Conservation (phyloP, 78 protist genomes). For the Dictyostelium brefeldianum region DNA sequence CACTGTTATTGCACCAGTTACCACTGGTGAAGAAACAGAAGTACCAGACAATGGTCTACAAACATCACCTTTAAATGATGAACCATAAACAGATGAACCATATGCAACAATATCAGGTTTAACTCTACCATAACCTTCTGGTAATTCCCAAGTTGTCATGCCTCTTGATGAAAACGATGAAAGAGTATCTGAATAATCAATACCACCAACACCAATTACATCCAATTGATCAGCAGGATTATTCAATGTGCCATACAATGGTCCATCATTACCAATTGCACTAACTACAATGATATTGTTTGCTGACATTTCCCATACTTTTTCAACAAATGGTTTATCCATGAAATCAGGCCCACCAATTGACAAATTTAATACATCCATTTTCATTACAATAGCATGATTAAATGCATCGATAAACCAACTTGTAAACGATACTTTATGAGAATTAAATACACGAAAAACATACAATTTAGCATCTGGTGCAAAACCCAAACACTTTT, state of each 20-base stretch:
- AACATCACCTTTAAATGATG: background rate
- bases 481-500: constrained; percentile 93
- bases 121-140: constrained; percentile 96
- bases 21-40: constrained; percentile 96
- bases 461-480: constrained; percentile 93
- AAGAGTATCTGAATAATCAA: constrained; percentile 52
- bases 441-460: constrained; percentile 93
- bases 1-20: constrained; percentile 92
- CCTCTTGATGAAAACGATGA: constrained; percentile 88
- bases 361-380: constrained; percentile 93
- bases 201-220: constrained; percentile 98
- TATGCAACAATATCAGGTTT: constrained; percentile 96
- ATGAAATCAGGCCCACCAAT: constrained; percentile 98
- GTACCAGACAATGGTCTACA: constrained; percentile 95
- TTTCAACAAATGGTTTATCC: constrained; percentile 97
- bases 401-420: constrained; percentile 99
- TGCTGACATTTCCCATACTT: constrained; percentile 94
- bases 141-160: constrained; percentile 97
- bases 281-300: constrained; percentile 91
- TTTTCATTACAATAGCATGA: constrained; percentile 86
- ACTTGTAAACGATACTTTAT: constrained; percentile 92
- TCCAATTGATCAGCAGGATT: constrained; percentile 97
- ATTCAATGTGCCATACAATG: constrained; percentile 95
- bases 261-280: constrained; percentile 99
- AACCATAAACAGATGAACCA: constrained; percentile 78